Evolutionary conservation across 768 basidiomycete genomes (phyloP), one percentile per base, ranked within the genome.

Genomic region (Rhizopogon vulgaris): DNA sequence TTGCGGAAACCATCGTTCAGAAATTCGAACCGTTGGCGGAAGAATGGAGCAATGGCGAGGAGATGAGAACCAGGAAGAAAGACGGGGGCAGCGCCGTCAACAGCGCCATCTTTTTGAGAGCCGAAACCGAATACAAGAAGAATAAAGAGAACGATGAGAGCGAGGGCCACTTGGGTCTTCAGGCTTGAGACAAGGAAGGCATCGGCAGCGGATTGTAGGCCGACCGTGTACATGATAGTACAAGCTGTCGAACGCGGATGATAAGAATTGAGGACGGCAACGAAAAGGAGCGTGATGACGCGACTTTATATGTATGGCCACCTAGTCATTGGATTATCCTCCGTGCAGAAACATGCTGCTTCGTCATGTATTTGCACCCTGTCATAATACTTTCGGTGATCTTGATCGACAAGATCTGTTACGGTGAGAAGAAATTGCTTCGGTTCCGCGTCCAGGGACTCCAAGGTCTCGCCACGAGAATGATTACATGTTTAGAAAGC

Each of bases 21-120:
- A 65, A 90, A 90, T 60, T 88, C 86, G 60, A 82, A 82, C 49
- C 86, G 77, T 58, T 69, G 71, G 41, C 77, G 78, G 64, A 87
- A 88, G 74, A 90, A 90, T 14, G 85, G 80, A 28, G 70, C 62
- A 50, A 85, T 82, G 56, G 79, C 75, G 59, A 79, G 74, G 51
- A 85, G 69, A 52, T 78, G 76, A 38, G 72, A 71, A 39, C 82
- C 79, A 39, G 86, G 85, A 6, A 89, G 71, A 48, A 71, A 72
- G 41, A 70, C 73, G 47, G 87, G 82, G 38, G 75, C 66, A 24
- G 62, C 51, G 41, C 61, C 55, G 58, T 83, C 80, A 12, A 69
- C 63, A 30, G 68, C 73, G 9, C 32, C 18, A 54, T 78, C 76
- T 51, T 77, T 73, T 57, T 77, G 71, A 37, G 74, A 52, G 46